A percentile compares a stretch with the other conserved stretches of the same genome.
These are phyloP conservation scores for Lomentospora prolificans DNA, from an alignment of 2,329 filamentous ascomycete genomes.

Conservation along the genomic window DNA sequence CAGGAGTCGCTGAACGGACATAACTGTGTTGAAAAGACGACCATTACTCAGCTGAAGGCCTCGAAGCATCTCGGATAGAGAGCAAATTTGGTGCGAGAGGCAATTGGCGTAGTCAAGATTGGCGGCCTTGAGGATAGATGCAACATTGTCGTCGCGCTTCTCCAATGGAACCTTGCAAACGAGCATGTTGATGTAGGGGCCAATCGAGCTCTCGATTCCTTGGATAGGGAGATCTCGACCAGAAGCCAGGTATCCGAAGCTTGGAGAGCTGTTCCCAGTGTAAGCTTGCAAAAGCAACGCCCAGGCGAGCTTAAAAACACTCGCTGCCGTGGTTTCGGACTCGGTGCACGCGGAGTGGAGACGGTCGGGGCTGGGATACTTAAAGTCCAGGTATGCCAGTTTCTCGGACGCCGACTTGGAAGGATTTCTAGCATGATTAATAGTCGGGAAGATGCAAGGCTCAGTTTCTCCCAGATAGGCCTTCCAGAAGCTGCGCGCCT, in stretches of 20 bases:
- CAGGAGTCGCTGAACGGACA: background rate
- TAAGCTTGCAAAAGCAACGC: conserved; percentile 18
- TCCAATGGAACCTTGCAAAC: conserved; percentile 33
- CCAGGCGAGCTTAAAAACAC: conserved; percentile 5
- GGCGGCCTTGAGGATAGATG: conserved; percentile 25
- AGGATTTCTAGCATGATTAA: conserved; percentile 1
- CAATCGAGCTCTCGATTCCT: conserved; percentile 36
- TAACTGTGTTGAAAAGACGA: background rate
- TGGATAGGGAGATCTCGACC: conserved; percentile 41
- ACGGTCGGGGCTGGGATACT: background rate
- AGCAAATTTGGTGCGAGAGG: conserved; percentile 3
- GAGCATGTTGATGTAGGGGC: conserved; percentile 46
- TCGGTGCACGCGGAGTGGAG: conserved; percentile 8
- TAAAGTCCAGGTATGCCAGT: background rate
- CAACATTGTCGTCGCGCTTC: conserved; percentile 21
- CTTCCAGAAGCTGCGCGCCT: conserved; percentile 18
- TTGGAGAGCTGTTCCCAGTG: conserved; percentile 34
- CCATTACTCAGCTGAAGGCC: background rate
- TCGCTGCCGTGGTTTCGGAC: background rate
- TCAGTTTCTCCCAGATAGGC: conserved; percentile 16
- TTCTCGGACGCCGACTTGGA: background rate
- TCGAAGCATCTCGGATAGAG: background rate
- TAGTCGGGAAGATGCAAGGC: conserved; percentile 19
- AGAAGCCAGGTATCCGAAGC: conserved; percentile 43
- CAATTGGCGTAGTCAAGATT: background rate